These are phyloP conservation scores for Neurospora terricola DNA, from an alignment of 495 filamentous ascomycete species.

Conservation along the genomic window DNA sequence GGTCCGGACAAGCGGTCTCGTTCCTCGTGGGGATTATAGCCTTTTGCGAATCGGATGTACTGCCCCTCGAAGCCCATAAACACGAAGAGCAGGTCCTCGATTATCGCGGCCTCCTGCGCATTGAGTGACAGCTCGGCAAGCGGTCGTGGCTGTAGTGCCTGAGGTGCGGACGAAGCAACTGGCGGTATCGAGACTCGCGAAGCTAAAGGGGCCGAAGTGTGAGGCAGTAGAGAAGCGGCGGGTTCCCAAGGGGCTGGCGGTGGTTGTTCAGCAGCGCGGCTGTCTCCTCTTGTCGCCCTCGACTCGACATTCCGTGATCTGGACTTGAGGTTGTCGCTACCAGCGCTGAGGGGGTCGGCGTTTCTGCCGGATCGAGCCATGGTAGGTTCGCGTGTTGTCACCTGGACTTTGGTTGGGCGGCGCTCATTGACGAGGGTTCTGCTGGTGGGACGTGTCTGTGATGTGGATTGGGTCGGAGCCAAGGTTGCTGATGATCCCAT, in stretches of 20 bases:
- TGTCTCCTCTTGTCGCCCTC: neutral
- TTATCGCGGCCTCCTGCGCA: constrained; percentile 71
- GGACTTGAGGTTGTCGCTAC: constrained; percentile 14
- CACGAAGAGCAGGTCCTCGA: constrained; percentile 87
- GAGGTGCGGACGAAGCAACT: constrained; percentile 61
- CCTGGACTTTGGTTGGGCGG: constrained; percentile 40
- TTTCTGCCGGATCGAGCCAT: constrained; percentile 49
- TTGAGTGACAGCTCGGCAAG: constrained; percentile 65
- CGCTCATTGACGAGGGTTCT: constrained; percentile 31
- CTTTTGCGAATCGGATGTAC: constrained; percentile 76
- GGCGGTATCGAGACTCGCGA: constrained; percentile 79
- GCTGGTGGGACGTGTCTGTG: constrained; percentile 21
- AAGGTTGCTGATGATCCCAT: neutral
- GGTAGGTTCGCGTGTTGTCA: constrained; percentile 57
- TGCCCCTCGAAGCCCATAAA: constrained; percentile 99
- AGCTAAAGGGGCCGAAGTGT: constrained; percentile 82
- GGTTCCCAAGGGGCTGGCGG: constrained; percentile 56
- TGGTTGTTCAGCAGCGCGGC: constrained; percentile 10
- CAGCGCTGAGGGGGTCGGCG: constrained; percentile 48
- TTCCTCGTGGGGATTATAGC: constrained; percentile 74
- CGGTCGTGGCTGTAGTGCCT: constrained; percentile 57
- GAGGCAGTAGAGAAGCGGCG: constrained; percentile 67
- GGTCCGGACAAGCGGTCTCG: constrained; percentile 80
- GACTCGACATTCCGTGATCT: neutral
- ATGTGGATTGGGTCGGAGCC: neutral